These are phyloP conservation scores for Platanus orientalis DNA, from an alignment of 164 flowering plant genomes.

Conservation along the genomic window DNA sequence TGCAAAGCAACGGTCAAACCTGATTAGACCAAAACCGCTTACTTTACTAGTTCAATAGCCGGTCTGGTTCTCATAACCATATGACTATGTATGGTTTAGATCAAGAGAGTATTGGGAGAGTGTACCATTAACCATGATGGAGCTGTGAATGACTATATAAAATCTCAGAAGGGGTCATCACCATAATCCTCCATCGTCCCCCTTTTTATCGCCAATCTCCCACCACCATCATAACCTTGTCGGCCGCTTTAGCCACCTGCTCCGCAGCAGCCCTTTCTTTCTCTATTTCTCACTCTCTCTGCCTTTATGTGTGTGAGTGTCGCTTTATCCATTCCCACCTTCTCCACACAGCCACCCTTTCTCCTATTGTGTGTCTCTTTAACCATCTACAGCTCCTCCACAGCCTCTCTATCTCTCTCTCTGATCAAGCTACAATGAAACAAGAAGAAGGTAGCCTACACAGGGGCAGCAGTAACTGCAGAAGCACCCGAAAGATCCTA, in stretches of 20 bases:
- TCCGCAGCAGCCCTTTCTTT: background rate
- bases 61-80: too few relatives aligned
- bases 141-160: too few relatives aligned
- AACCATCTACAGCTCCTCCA: background rate
- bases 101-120: too few relatives aligned
- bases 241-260: background rate
- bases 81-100: too few relatives aligned
- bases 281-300: background rate
- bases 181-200: slow-evolving; percentile 1
- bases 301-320: too few relatives aligned
- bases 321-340: too few relatives aligned
- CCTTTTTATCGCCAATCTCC: background rate
- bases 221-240: background rate
- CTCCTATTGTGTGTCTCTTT: too few relatives aligned
- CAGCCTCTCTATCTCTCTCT: background rate
- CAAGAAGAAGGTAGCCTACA: background rate
- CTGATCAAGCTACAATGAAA: background rate
- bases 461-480: slow-evolving; percentile 13
- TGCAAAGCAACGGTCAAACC: too few relatives aligned
- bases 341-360: too few relatives aligned
- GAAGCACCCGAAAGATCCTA: slow-evolving; percentile 5
- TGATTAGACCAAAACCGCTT: too few relatives aligned
- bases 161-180: background rate
- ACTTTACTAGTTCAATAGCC: too few relatives aligned
- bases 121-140: too few relatives aligned